Conservation (phyloP, 2,329 filamentous ascomycete species). For the Scleromitrula shiraiana region DNA sequence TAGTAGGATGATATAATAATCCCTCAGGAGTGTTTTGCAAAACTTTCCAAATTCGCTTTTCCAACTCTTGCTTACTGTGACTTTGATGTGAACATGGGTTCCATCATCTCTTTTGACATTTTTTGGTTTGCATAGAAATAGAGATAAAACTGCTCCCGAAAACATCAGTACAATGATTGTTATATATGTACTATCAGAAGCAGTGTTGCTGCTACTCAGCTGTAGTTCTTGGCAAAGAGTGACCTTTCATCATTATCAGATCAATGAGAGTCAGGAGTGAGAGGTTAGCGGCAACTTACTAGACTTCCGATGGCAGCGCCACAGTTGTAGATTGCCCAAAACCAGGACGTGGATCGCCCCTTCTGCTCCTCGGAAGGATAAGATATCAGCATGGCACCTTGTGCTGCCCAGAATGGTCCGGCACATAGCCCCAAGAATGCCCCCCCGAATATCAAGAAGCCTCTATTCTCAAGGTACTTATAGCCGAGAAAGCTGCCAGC, state of each 20-base stretch:
- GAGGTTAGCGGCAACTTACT: not conserved
- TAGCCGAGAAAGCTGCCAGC: constrained; percentile 61
- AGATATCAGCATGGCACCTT: constrained; percentile 78
- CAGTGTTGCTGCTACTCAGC: constrained; percentile 36
- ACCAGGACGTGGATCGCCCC: constrained; percentile 62
- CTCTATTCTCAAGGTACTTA: constrained; percentile 46
- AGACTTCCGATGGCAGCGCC: constrained; percentile 13
- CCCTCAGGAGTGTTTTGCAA: constrained; percentile 57
- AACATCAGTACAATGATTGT: constrained; percentile 12
- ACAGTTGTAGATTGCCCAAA: constrained; percentile 13
- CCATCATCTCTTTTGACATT: constrained; percentile 68
- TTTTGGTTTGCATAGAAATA: constrained; percentile 60
- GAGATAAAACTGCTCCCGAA: constrained; percentile 52
- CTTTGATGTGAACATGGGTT: constrained; percentile 54
- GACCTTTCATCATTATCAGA: constrained; percentile 36
- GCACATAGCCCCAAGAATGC: constrained; percentile 67
- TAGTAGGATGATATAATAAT: constrained; percentile 63
- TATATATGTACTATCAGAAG: constrained; percentile 11
- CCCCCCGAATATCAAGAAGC: constrained; percentile 67
- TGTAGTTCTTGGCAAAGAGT: constrained; percentile 60
- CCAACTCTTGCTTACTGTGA: constrained; percentile 84
- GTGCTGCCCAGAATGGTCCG: constrained; percentile 71
- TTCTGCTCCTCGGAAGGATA: constrained; percentile 74
- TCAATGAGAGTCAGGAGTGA: not conserved
- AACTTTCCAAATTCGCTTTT: constrained; percentile 67